phyloP scores from a whole-genome alignment of 192 early-diverging fungal species.

The Endogone sp. region DNA sequence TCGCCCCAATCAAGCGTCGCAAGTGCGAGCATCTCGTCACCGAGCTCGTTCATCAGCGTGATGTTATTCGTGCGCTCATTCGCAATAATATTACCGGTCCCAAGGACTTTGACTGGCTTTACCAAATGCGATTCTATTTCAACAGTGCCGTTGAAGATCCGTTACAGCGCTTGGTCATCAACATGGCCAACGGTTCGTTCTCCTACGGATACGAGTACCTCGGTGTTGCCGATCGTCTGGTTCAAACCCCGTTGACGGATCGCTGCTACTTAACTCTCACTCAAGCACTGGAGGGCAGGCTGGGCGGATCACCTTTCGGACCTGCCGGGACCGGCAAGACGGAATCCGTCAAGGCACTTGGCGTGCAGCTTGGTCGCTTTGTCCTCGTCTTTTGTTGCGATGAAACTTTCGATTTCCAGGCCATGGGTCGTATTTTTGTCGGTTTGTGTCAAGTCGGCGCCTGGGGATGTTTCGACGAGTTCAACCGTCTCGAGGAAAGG shows the following conservation, averaged over 20 bases:
- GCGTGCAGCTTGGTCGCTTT: slow-evolving; percentile 91
- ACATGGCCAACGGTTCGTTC: slow-evolving; percentile 94
- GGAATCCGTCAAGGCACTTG: slow-evolving; percentile 97
- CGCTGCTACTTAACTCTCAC: slow-evolving; percentile 98
- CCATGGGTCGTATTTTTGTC: slow-evolving; percentile 99
- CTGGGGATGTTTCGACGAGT: slow-evolving; percentile 99
- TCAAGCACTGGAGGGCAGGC: slow-evolving; percentile 87
- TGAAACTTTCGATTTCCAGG: slow-evolving; percentile 99
- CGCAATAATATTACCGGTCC: slow-evolving; percentile 40
- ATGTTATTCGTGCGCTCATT: slow-evolving; percentile 74
- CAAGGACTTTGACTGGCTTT: slow-evolving; percentile 93
- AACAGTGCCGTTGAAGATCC: slow-evolving; percentile 55
- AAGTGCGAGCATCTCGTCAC: slow-evolving; percentile 99
- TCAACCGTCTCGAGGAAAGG: slow-evolving; percentile 97
- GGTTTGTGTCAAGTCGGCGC: slow-evolving; percentile 98
- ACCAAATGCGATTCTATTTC: slow-evolving; percentile 91
- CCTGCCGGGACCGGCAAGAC: slow-evolving; percentile 99
- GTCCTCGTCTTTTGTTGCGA: slow-evolving; percentile 99
- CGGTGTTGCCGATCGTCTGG: slow-evolving; percentile 93
- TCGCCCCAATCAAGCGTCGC: slow-evolving; percentile 74
- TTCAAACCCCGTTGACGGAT: slow-evolving; percentile 99
- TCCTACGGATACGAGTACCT: slow-evolving; percentile 98
- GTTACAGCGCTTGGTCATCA: slow-evolving; percentile 66
- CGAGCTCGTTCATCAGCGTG: slow-evolving; percentile 98
- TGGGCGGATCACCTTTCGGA: slow-evolving; percentile 98